Evolutionary conservation across 148 eudicot genomes (phyloP).

Genomic region (Oxyria digyna): DNA sequence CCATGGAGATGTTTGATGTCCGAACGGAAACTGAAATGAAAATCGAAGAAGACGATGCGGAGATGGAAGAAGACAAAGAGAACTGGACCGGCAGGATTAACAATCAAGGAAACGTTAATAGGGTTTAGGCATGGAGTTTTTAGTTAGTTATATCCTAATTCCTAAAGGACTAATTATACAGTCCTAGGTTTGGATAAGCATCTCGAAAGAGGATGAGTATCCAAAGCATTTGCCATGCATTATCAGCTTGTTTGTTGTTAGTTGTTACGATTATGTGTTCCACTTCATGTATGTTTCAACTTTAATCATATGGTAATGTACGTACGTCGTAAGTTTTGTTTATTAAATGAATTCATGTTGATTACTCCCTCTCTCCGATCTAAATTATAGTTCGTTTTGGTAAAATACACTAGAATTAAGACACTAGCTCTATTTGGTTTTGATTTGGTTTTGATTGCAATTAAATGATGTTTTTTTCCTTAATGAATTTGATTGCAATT

Average conservation of each 20-base stretch:
- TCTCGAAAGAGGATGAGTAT: neutral
- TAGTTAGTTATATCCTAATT: neutral
- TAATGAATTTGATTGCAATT: too few species aligned
- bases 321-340: neutral
- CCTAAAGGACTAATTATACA: neutral
- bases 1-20: too few species aligned
- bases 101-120: neutral
- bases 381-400: too few species aligned
- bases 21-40: too few species aligned
- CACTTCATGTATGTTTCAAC: neutral
- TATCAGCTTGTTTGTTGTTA: neutral
- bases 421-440: too few species aligned
- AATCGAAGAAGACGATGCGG: too few species aligned
- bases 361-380: too few species aligned
- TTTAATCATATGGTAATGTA: neutral
- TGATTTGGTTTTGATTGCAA: too few species aligned
- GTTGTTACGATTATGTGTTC: neutral
- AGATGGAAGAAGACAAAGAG: conserved; percentile 1
- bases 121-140: neutral
- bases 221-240: neutral
- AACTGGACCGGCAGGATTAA: neutral
- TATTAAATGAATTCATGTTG: neutral
- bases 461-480: too few species aligned
- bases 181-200: neutral
- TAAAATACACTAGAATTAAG: too few species aligned